phyloP scores from a whole-genome alignment of 371 early-diverging fungal species.

The Haplosporangium sp. region DNA sequence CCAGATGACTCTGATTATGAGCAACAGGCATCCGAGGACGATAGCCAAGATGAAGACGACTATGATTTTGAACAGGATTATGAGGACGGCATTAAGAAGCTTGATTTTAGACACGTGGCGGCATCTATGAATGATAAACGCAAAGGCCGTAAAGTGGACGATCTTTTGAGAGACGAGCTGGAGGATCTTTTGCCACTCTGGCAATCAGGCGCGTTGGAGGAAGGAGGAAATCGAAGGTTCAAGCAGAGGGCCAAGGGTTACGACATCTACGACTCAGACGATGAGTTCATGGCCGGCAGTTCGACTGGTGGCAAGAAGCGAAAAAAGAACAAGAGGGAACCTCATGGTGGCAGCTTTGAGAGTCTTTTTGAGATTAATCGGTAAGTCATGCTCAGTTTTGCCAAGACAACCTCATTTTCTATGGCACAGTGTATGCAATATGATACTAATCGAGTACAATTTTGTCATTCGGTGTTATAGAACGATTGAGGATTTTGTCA shows the following conservation, averaged over 20 bases:
- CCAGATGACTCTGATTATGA: conserved; percentile 39
- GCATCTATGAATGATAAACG: conserved; percentile 28
- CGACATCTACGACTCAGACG: conserved; percentile 35
- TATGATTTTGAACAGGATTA: conserved; percentile 50
- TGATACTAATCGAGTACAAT: no score
- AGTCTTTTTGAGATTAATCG: conserved; percentile 39
- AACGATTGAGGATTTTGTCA: conserved; percentile 47
- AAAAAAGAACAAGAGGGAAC: conserved; percentile 42
- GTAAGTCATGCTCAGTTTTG: conserved; percentile 5
- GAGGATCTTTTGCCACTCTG: conserved; percentile 41
- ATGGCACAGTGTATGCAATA: not conserved
- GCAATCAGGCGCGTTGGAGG: conserved; percentile 36
- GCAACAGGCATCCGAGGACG: conserved; percentile 25
- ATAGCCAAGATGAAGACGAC: conserved; percentile 30
- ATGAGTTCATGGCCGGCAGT: conserved; percentile 25
- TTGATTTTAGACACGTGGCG: conserved; percentile 26
- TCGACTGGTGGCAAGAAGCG: conserved; percentile 21
- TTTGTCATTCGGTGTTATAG: conserved; percentile 2
- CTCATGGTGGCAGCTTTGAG: conserved; percentile 42
- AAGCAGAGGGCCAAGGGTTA: conserved; percentile 46
- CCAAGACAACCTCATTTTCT: not conserved
- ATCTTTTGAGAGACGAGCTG: conserved; percentile 39
- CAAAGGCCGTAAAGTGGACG: conserved; percentile 36
- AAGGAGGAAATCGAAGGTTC: conserved; percentile 30
- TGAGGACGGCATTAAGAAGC: conserved; percentile 35